Evolutionary conservation across 495 filamentous ascomycete species (phyloP), one percentile per base, ranked within the genome.

Genomic region (Hyaloscypha bicolor): DNA sequence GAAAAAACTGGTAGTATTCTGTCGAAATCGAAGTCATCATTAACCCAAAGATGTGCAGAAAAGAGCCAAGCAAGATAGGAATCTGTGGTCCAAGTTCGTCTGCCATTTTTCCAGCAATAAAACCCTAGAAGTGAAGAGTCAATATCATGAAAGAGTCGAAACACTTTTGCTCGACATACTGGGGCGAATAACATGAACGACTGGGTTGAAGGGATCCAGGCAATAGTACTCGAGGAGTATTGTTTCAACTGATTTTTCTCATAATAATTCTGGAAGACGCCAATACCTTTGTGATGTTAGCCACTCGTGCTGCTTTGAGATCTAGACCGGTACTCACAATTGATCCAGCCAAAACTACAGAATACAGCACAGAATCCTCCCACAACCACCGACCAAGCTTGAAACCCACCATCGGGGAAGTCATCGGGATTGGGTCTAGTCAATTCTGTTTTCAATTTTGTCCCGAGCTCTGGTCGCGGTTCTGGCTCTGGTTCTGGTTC

Each of bases 1-100:
- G 74, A 21, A 90, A 67, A 73, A 89, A 82, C 64, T 90, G 88
- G 69, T 84, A 91, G 76, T 88, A 91, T 70, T 86, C 67, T 21
- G 73, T 80, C 4, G 84, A 81, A 2, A 88, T 73, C 25, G 81
- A 85, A 5, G 88, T 81, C 87, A 92, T 88, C 88, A 91, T 91
- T 11, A 92, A 72, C 4, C 88, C 89, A 67, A 91, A 87, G 58
- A 87, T 76, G 67, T 91, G 87, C 30, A 88, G 68, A 35, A 89
- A 74, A 6, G 84, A 85, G 9, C 90, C 90, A 1, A 78, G 75
- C 0, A 87, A 61, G 22, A 94, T 75, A 22, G 91, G 79, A 70
- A 77, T 88, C 25, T 82, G 79, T 6, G 91, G 90, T 6, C 90
- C 90, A 62, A 90, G 87, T 65, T 85, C 86, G 72, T 96, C 93